Percentiles rank a stretch among this genome's conserved stretches.
phyloP scores from a whole-genome alignment of 1,139 yeast genomes.

The Yamadazyma buinensis region DNA sequence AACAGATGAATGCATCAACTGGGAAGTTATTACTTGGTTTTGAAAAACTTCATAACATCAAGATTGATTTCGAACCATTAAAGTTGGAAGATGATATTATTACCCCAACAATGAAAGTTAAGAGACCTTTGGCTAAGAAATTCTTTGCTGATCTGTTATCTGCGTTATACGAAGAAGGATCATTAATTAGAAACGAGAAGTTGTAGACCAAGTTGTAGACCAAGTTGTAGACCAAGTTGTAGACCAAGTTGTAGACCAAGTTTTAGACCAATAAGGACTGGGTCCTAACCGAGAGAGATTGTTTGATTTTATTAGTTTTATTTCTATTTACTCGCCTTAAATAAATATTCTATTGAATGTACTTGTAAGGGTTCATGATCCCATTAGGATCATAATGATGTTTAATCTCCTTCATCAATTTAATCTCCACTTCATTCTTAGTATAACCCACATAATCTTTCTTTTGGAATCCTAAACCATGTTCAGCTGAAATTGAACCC shows the following conservation, averaged over 20 bases:
- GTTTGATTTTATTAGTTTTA: no score
- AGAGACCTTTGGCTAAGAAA: conserved; percentile 34
- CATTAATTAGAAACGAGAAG: conserved; percentile 19
- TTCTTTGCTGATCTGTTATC: conserved; percentile 22
- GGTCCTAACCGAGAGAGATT: no score
- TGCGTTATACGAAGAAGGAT: conserved; percentile 25
- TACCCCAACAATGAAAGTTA: conserved; percentile 41
- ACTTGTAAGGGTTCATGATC: conserved; percentile 91
- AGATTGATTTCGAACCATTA: conserved; percentile 36
- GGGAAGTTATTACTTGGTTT: conserved; percentile 26
- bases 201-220: conserved; percentile 11
- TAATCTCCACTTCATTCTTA: conserved; percentile 65
- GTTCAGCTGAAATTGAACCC: conserved; percentile 96
- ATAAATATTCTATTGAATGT: conserved; percentile 46
- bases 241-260: no score
- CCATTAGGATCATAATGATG: conserved; percentile 83
- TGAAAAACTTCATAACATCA: conserved; percentile 36
- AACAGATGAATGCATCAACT: conserved; percentile 26
- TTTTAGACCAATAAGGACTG: no score
- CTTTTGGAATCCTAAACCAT: conserved; percentile 96
- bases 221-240: no score
- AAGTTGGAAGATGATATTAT: conserved; percentile 35
- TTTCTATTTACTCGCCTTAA: no score
- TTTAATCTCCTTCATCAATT: conserved; percentile 73
- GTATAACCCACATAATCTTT: conserved; percentile 82